Evolutionary conservation across 1,139 yeast species (phyloP).

Genomic region (Spencermartinsiella ligniputridi): DNA sequence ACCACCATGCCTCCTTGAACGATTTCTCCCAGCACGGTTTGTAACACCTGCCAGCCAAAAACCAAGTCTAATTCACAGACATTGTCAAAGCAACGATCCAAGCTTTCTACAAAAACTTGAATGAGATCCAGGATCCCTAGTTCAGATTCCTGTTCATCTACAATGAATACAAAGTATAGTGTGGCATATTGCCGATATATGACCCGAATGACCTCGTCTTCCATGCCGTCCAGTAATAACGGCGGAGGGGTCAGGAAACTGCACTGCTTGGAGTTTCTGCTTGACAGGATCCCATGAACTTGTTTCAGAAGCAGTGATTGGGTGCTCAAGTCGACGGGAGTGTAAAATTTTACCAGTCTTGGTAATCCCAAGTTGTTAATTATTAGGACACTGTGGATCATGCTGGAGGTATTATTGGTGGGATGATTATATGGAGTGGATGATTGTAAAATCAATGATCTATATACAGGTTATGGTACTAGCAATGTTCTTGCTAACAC

Average conservation of each 20-base stretch:
- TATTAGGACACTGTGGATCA: conserved; percentile 91
- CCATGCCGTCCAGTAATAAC: conserved; percentile 41
- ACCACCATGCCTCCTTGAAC: conserved; percentile 99
- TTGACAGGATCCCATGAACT: conserved; percentile 64
- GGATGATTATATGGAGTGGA: not conserved
- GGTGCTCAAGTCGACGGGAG: conserved; percentile 78
- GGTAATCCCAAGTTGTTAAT: conserved; percentile 94
- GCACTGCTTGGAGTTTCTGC: conserved; percentile 67
- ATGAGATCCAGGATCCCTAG: conserved; percentile 89
- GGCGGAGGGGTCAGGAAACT: conserved; percentile 81
- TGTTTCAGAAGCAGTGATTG: conserved; percentile 72
- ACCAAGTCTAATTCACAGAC: conserved; percentile 95
- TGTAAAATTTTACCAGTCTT: conserved; percentile 83
- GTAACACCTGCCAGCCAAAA: conserved; percentile 95
- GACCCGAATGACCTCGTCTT: conserved; percentile 75
- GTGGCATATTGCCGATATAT: conserved; percentile 95
- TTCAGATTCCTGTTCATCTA: conserved; percentile 93
- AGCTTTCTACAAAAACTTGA: conserved; percentile 93
- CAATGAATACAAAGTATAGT: conserved; percentile 87
- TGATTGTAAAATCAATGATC: not conserved
- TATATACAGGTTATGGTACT: not conserved
- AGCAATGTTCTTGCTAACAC: not conserved
- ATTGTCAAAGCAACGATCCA: conserved; percentile 86
- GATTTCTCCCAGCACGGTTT: conserved; percentile 79
- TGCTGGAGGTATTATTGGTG: too few relatives aligned